phyloP scores from a whole-genome alignment of 1,284 basidiomycete genomes.

The Cryptococcus deneoformans region DNA sequence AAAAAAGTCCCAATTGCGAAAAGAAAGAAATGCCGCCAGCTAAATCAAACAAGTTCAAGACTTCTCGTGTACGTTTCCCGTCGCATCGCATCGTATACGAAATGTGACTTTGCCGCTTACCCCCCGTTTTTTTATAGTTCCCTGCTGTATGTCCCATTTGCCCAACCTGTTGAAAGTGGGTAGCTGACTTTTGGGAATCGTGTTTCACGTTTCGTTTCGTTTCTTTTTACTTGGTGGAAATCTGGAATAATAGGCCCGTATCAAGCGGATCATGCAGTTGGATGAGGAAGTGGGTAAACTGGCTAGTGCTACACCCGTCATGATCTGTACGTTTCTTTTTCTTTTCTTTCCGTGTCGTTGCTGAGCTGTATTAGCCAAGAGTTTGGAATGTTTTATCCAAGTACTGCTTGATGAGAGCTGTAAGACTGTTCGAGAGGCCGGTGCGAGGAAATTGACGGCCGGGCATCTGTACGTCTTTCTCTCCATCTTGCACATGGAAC shows the following conservation, averaged over 20 bases:
- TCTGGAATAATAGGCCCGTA: slow-evolving; percentile 66
- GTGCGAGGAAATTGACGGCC: slow-evolving; percentile 85
- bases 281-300: slow-evolving; percentile 99
- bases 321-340: slow-evolving; percentile 79
- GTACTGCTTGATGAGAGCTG: slow-evolving; percentile 80
- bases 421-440: slow-evolving; percentile 74
- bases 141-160: slow-evolving; percentile 32
- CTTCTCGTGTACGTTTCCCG: slow-evolving; percentile 28
- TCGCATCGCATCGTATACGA: too few relatives aligned
- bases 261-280: slow-evolving; percentile 99
- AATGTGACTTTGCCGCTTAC: too few relatives aligned
- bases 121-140: slow-evolving; percentile 21
- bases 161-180: not conserved
- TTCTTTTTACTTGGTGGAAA: not conserved
- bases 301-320: slow-evolving; percentile 92
- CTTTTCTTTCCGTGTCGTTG: too few relatives aligned
- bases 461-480: slow-evolving; percentile 79
- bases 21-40: slow-evolving; percentile 10
- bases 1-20: too few relatives aligned
- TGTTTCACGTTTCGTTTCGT: too few relatives aligned
- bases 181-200: not conserved
- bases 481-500: too few relatives aligned
- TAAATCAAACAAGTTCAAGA: slow-evolving; percentile 32
- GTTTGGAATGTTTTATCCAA: slow-evolving; percentile 88
- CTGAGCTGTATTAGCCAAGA: slow-evolving; percentile 67